Base-by-base conservation (phyloP, 208 protist species). In the Leishmania turanica region DNA sequence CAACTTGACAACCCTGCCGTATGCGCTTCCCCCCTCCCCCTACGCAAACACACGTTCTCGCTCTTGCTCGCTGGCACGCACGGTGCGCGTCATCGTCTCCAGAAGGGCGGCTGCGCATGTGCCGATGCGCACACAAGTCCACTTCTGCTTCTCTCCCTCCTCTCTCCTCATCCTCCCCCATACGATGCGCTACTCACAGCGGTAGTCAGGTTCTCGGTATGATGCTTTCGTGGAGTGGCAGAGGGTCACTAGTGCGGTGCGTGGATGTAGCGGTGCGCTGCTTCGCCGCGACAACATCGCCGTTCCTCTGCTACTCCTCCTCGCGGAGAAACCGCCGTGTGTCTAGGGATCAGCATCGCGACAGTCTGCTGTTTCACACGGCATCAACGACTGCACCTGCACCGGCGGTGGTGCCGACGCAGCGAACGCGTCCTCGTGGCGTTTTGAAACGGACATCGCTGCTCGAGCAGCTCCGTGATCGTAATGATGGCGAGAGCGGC, bases 381-480 rank as follows among this genome's bases (percentile, higher is more conserved):
- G 21, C 11, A 47, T 40, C 4, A 27, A 62, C n/a, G 45, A 2
- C 21, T 17, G 69, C 69, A 54, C 47, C 40, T 4, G 45, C 45
- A 15, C 37, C 31, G 27, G 69, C 69, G 27, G 45, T 7, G 51
- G 31, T 42, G 15, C 45, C 40, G 49, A 4, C 71, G 51, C 71
- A 45, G 71, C 47, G 31, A 24, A 11, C 49, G 5, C 71, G 65
- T 34, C n/a, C 58, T 19, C 82, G 82, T 53, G 6, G 21, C 0
- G 15, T n/a, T 27, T 34, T 78, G 53, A 72, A 68, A 42, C 83
- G 83, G 6, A 62, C 62, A 0, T 80, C 83, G 21, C 68, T 87
- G 34, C 56, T 83, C 8, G 78, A 78, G 17, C 68, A 80, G 49
- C 83, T 87, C 8, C 74, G 53, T 13, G n/a, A 77, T 19, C 8